Percentiles rank a stretch among this genome's conserved stretches.
Evolutionary conservation across 139 green algal genomes (phyloP).

Genomic region (Coelastrella sp.): DNA sequence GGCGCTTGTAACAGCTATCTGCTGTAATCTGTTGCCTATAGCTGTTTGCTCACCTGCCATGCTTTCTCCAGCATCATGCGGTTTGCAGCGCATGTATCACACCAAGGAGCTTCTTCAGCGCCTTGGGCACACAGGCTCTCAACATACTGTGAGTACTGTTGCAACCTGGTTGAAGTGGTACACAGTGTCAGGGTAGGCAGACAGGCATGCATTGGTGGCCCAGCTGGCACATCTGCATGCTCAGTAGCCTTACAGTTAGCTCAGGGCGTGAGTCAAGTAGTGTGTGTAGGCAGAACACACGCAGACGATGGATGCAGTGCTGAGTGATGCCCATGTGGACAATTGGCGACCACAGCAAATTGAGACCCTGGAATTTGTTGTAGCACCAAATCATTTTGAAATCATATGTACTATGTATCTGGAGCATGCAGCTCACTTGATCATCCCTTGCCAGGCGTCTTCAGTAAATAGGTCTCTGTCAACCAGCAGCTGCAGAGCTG

Average conservation of each 20-base stretch:
- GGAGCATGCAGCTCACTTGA: not conserved
- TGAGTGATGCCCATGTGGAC: too few relatives aligned
- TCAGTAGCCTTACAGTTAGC: too few relatives aligned
- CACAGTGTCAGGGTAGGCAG: not conserved
- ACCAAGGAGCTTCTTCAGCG: conserved; percentile 27
- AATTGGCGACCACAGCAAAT: too few relatives aligned
- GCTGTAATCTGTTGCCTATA: not conserved
- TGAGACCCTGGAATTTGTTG: too few relatives aligned
- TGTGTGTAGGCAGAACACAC: too few relatives aligned
- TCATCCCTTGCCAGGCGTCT: conserved; percentile 46
- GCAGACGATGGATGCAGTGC: too few relatives aligned
- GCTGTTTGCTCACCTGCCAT: conserved; percentile 51
- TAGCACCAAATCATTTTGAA: too few relatives aligned
- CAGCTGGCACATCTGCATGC: too few relatives aligned
- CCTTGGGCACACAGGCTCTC: conserved; percentile 19
- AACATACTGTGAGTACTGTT: conserved; percentile 59
- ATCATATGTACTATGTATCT: too few relatives aligned
- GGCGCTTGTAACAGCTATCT: too few relatives aligned
- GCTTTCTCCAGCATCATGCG: conserved; percentile 66
- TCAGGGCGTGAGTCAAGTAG: too few relatives aligned
- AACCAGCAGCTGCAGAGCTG: conserved; percentile 29
- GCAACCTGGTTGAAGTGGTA: conserved; percentile 51
- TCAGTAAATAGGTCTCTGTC: conserved; percentile 52
- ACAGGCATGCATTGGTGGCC: too few relatives aligned
- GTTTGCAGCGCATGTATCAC: conserved; percentile 62